A percentile compares a stretch with the other conserved stretches of the same genome.
phyloP scores from a whole-genome alignment of 2,329 filamentous ascomycete species.

The Microsporum canis region DNA sequence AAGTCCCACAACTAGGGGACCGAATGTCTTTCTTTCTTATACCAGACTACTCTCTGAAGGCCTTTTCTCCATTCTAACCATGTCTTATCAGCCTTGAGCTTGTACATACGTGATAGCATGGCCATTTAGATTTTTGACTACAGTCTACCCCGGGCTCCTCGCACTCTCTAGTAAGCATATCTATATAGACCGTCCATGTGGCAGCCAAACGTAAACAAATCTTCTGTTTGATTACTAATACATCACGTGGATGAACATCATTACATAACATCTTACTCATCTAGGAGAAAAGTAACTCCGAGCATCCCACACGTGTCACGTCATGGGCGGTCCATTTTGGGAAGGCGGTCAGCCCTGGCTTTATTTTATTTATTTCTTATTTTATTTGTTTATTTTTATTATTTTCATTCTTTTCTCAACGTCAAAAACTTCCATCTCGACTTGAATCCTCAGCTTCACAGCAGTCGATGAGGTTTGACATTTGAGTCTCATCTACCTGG shows the following conservation, averaged over 20 bases:
- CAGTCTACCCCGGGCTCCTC: neutral
- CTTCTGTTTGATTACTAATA: too few relatives aligned
- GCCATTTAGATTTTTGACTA: neutral
- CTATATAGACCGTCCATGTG: too few relatives aligned
- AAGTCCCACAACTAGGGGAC: constrained; percentile 1
- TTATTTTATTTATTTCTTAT: constrained; percentile 1
- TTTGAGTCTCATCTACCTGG: neutral
- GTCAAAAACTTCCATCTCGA: neutral
- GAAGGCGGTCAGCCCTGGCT: constrained; percentile 1
- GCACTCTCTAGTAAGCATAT: neutral
- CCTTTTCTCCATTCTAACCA: neutral
- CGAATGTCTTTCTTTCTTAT: neutral
- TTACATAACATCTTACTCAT: neutral
- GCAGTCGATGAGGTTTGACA: neutral
- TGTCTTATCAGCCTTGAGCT: neutral
- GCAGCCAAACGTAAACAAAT: too few relatives aligned
- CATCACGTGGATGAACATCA: too few relatives aligned
- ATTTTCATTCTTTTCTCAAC: neutral
- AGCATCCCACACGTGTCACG: constrained; percentile 7
- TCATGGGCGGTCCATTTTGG: constrained; percentile 5
- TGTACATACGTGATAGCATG: neutral
- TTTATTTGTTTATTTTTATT: neutral
- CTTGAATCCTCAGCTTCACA: neutral
- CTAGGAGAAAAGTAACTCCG: neutral
- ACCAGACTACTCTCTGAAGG: too few relatives aligned